These are phyloP conservation scores for Pichia membranifaciens DNA, from an alignment of 805 yeast genomes.

Conservation along the genomic window DNA sequence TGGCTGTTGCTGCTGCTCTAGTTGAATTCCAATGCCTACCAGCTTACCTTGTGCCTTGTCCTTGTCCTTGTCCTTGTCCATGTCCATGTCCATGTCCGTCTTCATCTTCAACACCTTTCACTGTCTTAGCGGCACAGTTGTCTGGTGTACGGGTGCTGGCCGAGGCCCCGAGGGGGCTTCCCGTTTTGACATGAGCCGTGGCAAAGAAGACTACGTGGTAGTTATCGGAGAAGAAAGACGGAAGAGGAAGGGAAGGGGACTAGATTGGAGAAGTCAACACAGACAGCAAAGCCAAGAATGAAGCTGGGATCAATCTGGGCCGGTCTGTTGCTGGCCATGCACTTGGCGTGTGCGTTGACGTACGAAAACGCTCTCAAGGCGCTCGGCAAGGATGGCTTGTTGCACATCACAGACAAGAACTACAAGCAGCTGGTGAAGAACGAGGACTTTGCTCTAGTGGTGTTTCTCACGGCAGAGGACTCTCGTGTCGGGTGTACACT, in stretches of 20 bases:
- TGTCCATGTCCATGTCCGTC: no score
- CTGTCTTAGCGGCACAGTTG: no score
- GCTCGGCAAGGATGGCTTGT: slow-evolving; percentile 13
- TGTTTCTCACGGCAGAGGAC: slow-evolving; percentile 67
- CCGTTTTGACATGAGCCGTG: no score
- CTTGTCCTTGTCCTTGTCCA: neutral
- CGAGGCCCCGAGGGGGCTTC: no score
- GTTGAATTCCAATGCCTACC: no score
- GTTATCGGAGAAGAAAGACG: no score
- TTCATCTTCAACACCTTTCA: no score
- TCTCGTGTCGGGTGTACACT: slow-evolving; percentile 70
- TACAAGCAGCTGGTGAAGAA: slow-evolving; percentile 52
- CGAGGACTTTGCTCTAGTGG: slow-evolving; percentile 58
- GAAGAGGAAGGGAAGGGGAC: no score
- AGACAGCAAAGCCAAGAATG: neutral
- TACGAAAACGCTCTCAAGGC: slow-evolving; percentile 17
- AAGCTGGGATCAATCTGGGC: neutral
- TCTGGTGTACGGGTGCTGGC: no score
- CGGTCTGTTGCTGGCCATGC: neutral
- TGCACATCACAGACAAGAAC: slow-evolving; percentile 50
- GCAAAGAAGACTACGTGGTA: no score
- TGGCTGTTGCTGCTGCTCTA: no score
- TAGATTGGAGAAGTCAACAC: no score
- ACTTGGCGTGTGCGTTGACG: slow-evolving; percentile 16
- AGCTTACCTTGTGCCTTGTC: neutral